Evolutionary conservation across 495 filamentous ascomycete genomes (phyloP).

Genomic region (Talaromyces borbonicus): DNA sequence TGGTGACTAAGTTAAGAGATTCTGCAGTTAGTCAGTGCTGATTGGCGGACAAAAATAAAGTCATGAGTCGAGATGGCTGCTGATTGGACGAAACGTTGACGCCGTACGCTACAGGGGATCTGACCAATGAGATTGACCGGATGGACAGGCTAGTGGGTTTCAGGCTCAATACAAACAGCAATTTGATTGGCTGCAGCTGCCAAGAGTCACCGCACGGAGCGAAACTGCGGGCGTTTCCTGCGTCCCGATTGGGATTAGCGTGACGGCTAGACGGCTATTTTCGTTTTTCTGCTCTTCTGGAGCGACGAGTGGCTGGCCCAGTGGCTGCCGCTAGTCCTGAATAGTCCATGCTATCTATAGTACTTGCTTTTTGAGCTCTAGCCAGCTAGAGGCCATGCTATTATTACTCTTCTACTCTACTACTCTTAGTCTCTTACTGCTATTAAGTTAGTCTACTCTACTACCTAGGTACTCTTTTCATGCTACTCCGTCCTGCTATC

Average conservation of each 20-base stretch:
- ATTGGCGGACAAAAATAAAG: conserved; percentile 4
- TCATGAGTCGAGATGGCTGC: not conserved
- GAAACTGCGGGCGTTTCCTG: not conserved
- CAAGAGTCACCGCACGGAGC: not conserved
- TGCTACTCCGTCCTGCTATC: too few relatives aligned
- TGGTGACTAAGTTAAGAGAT: too few relatives aligned
- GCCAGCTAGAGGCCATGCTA: too few relatives aligned
- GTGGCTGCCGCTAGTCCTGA: too few relatives aligned
- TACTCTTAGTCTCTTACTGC: too few relatives aligned
- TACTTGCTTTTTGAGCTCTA: too few relatives aligned
- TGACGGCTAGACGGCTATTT: not conserved
- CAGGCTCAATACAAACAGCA: not conserved
- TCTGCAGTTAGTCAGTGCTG: not conserved
- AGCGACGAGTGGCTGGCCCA: too few relatives aligned
- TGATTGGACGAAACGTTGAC: not conserved
- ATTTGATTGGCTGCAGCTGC: not conserved
- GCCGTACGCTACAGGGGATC: not conserved
- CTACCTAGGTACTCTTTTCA: too few relatives aligned
- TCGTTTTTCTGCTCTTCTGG: too few relatives aligned
- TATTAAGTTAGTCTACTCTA: too few relatives aligned
- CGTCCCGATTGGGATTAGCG: not conserved
- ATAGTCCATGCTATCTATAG: too few relatives aligned
- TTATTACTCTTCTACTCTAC: too few relatives aligned
- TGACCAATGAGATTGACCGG: not conserved
- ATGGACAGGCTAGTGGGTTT: not conserved